These are phyloP conservation scores for Alternaria sp. DNA, from an alignment of 2,329 filamentous ascomycete species.

Conservation along the genomic window DNA sequence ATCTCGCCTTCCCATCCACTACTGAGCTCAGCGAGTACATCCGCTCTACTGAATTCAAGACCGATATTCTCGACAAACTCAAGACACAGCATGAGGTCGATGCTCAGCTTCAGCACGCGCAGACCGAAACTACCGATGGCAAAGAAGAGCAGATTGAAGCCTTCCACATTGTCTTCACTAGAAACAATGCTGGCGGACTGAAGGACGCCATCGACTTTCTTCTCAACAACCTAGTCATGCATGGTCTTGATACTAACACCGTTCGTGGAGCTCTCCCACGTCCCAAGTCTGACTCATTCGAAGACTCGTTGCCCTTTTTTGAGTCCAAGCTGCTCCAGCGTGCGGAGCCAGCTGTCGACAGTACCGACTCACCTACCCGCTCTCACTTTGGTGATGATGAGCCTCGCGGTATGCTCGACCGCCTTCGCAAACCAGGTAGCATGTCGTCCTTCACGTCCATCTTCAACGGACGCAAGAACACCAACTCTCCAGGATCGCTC, in stretches of 20 bases:
- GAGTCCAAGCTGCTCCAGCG: constrained; percentile 96
- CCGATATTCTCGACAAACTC: constrained; percentile 82
- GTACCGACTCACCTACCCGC: constrained; percentile 88
- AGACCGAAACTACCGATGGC: constrained; percentile 52
- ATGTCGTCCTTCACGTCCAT: constrained; percentile 97
- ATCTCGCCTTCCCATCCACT: constrained; percentile 82
- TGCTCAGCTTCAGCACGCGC: constrained; percentile 70
- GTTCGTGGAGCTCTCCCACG: constrained; percentile 95
- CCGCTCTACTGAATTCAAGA: constrained; percentile 79
- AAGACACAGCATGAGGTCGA: constrained; percentile 93
- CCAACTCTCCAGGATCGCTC: constrained; percentile 76
- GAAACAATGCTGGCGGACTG: constrained; percentile 94
- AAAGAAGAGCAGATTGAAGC: constrained; percentile 57
- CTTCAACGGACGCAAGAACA: constrained; percentile 93
- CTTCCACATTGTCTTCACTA: constrained; percentile 73
- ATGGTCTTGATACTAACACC: constrained; percentile 81
- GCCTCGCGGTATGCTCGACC: constrained; percentile 81
- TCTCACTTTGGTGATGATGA: constrained; percentile 85
- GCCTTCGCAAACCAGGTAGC: constrained; percentile 91
- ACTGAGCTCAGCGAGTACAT: constrained; percentile 81
- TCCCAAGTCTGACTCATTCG: constrained; percentile 98
- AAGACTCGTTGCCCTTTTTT: constrained; percentile 95
- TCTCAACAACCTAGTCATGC: constrained; percentile 82
- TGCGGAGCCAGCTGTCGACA: constrained; percentile 76
- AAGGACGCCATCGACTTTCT: constrained; percentile 97